These are phyloP conservation scores for Malassezia arunalokei DNA, from an alignment of 1,284 basidiomycete genomes.

Conservation along the genomic window DNA sequence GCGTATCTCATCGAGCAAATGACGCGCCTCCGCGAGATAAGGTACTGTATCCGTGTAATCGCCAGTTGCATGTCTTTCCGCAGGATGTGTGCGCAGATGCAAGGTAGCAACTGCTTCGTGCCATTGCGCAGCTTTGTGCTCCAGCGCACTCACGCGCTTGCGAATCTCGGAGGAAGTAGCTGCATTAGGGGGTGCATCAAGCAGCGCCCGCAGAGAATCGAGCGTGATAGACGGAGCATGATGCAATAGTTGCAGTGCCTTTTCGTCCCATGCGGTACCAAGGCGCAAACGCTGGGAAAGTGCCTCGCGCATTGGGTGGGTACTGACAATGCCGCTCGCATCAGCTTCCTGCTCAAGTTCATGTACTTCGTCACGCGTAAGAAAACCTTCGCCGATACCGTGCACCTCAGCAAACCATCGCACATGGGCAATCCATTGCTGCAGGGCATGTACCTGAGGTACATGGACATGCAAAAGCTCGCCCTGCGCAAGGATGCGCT, in stretches of 20 bases:
- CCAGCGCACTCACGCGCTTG: constrained; percentile 1
- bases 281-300: constrained; percentile 19
- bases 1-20: constrained; percentile 18
- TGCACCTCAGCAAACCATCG: constrained; percentile 53
- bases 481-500: constrained; percentile 57
- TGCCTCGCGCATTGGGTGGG: constrained; percentile 16
- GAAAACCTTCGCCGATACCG: constrained; percentile 18
- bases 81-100: constrained; percentile 6
- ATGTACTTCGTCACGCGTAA: constrained; percentile 47
- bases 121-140: constrained; percentile 15
- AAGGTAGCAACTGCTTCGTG: not conserved
- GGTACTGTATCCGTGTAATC: not conserved
- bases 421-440: constrained; percentile 62
- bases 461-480: constrained; percentile 65
- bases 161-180: constrained; percentile 1
- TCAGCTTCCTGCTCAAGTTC: constrained; percentile 60
- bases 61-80: not conserved
- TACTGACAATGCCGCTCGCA: constrained; percentile 55
- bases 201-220: constrained; percentile 4
- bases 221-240: not conserved
- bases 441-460: constrained; percentile 61
- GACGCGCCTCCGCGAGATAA: constrained; percentile 20
- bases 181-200: constrained; percentile 3
- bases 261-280: constrained; percentile 24
- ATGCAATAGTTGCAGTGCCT: constrained; percentile 1